Base-by-base conservation (phyloP, 495 filamentous ascomycete species). In the Margaritispora aquatica region DNA sequence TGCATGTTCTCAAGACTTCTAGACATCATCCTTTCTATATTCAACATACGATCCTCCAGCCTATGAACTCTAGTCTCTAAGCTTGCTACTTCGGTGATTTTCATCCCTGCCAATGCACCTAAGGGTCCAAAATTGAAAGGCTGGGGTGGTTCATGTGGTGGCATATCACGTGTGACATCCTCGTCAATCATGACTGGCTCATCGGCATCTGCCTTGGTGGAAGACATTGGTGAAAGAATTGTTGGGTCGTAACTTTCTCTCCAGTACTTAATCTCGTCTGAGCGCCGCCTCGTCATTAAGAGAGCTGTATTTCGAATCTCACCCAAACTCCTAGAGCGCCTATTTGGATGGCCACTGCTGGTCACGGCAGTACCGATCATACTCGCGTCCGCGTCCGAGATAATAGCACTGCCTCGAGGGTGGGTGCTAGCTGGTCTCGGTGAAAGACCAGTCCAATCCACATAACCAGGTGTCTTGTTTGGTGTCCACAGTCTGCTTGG, bases 181-280 rank as follows among this genome's bases (percentile, higher is more conserved):
- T 61, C 58, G 19, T 61, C 57, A 10, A 55, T 24, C n/a, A 67
- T 55, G 41, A 59, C 71, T 8, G 67, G 65, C 23, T 76, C 74
- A 23, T 77, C 76, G 15, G 68, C 65, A 47, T 77, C 70, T 23
- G 57, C 73, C 9, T 71, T 69, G 21, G 74, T 75, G 3, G 76
- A 79, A 24, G 77, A 75, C 50, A 79, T 62, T 15, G 77, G 74
- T 7, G 80, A 82, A 55, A 76, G 61, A 47, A 75, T 69, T 1
- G 70, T 71, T 9, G 71, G 71, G 27, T 75, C 73, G 59, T 77
- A 80, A 22, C 78, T 80, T 65, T 79, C 76, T 44, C 80, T 72
- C 80, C 80, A 82, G 60, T 78, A 81, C 21, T 78, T 77, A 23
- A 82, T 81, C 65, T 84, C 80, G 44, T 82, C 80, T 60, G 79